Evolutionary conservation across 805 yeast species (phyloP), one percentile per base, ranked within the genome.

Genomic region (Grigorovia jiainica): DNA sequence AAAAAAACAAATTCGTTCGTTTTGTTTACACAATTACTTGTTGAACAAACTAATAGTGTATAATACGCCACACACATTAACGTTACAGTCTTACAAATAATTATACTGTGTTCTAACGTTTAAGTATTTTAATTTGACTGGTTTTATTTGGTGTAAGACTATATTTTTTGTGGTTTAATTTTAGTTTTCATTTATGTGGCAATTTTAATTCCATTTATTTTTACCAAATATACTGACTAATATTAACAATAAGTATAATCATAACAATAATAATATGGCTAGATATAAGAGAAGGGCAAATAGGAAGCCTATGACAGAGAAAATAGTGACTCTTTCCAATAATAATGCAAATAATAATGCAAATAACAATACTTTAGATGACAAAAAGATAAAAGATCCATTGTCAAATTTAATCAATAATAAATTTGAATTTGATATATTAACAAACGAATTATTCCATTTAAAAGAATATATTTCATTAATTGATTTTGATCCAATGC

Each of bases 371-470:
- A 4, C 13, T 17, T 15, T 7, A 8, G 9, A 16, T 25, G 24
- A 36, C 20, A 18, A n/a, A 5, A 17, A 17, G 4, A 9, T 27
- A 3, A 60, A 66, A 19, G 60, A 58, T 35, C n/a, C n/a, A n/a
- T n/a, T n/a, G n/a, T n/a, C n/a, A n/a, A n/a, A n/a, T n/a, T 48
- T 77, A 43, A 71, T 73, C 1, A 64, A 70, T 5, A 46, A 76
- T 42, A 57, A 70, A 30, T 58, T 71, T 13, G 61, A 68, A 31
- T 75, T 74, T 55, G 74, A 73, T 39, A 40, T 72, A 5, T 57
- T 74, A 20, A 65, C 75, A 0, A 75, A 77, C 46, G 87, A 82
- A 53, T 60, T 82, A 16, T 81, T 76, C 50, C 86, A 82, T 53
- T 59, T 82, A 21, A 63, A 69, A 43, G 75, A 78, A 49, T 82